Conservation (phyloP, 352 stramenopile species). For the Pythium phragmitis region DNA sequence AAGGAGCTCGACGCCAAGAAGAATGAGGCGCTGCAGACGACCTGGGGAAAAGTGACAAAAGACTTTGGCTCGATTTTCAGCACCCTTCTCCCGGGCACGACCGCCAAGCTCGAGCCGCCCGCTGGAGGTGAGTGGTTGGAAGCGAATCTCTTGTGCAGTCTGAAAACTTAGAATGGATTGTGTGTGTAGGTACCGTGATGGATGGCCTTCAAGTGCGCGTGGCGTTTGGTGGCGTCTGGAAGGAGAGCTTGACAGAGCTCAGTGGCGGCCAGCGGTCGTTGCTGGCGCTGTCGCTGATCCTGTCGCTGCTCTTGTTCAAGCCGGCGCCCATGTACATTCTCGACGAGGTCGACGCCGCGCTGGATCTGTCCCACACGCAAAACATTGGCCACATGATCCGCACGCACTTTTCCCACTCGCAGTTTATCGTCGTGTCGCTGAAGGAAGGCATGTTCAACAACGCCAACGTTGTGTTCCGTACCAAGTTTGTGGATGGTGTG, state of each 20-base stretch:
- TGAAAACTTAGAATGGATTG: neutral
- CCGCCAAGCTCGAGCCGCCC: conserved; percentile 97
- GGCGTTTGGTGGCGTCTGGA: conserved; percentile 99
- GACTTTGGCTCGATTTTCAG: conserved; percentile 99
- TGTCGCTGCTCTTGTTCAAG: conserved; percentile 98
- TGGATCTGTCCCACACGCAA: conserved; percentile 99
- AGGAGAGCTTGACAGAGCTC: conserved; percentile 98
- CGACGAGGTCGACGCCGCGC: conserved; percentile 98
- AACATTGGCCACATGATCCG: conserved; percentile 99
- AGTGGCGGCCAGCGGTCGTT: conserved; percentile 98
- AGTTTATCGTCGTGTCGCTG: conserved; percentile 99
- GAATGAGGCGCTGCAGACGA: conserved; percentile 94
- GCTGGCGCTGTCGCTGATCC: conserved; percentile 98
- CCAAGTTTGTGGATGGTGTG: conserved; percentile 99
- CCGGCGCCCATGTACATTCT: conserved; percentile 99
- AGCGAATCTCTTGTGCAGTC: neutral
- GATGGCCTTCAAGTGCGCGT: conserved; percentile 98
- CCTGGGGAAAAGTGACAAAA: conserved; percentile 98
- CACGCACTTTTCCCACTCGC: conserved; percentile 98
- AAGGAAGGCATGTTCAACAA: conserved; percentile 99
- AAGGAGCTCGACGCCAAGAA: conserved; percentile 99
- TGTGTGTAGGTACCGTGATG: conserved; percentile 71
- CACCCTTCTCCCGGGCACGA: conserved; percentile 96
- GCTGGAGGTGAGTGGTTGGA: conserved; percentile 62
- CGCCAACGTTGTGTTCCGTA: conserved; percentile 99